Percentiles rank a stretch among this genome's conserved stretches.
Conservation (phyloP, 768 basidiomycete genomes). For the Royoungia palumana region DNA sequence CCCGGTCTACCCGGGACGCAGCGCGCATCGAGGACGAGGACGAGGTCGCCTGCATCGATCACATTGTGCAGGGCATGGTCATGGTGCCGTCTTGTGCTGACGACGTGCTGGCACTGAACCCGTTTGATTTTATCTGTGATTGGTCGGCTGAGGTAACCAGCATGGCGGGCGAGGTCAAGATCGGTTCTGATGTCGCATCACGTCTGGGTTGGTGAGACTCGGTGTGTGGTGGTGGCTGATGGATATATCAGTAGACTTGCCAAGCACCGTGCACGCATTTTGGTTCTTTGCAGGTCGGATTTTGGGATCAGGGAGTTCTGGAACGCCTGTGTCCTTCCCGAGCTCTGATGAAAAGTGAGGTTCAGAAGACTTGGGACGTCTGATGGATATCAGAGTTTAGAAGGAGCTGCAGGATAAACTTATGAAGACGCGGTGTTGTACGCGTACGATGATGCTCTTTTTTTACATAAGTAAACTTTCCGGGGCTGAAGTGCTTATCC, state of each 20-base stretch:
- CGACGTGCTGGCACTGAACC: slow-evolving; percentile 30
- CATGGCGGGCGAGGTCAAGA: slow-evolving; percentile 56
- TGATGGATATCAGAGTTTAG: too few relatives aligned
- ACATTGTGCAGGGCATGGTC: slow-evolving; percentile 81
- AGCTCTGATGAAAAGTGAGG: too few relatives aligned
- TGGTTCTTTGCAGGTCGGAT: slow-evolving; percentile 50
- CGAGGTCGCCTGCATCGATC: slow-evolving; percentile 87
- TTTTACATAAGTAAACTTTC: too few relatives aligned
- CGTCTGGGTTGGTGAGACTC: slow-evolving; percentile 57
- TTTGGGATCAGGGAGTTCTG: slow-evolving; percentile 70
- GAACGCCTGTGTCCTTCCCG: too few relatives aligned
- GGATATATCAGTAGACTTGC: slow-evolving; percentile 28
- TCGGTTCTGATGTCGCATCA: slow-evolving; percentile 70
- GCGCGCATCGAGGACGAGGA: slow-evolving; percentile 92
- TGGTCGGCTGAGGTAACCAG: slow-evolving; percentile 37
- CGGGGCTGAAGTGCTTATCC: too few relatives aligned
- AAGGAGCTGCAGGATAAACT: too few relatives aligned
- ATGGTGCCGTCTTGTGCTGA: slow-evolving; percentile 42
- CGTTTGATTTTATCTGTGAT: not conserved
- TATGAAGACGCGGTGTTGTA: too few relatives aligned
- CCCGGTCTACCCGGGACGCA: too few relatives aligned
- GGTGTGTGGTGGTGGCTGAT: slow-evolving; percentile 23
- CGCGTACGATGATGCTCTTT: too few relatives aligned
- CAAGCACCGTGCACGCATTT: slow-evolving; percentile 38
- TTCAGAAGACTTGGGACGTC: too few relatives aligned